These are phyloP conservation scores for Isoetes taiwanensis DNA, from an alignment of 75 land plant species.

Conservation along the genomic window DNA sequence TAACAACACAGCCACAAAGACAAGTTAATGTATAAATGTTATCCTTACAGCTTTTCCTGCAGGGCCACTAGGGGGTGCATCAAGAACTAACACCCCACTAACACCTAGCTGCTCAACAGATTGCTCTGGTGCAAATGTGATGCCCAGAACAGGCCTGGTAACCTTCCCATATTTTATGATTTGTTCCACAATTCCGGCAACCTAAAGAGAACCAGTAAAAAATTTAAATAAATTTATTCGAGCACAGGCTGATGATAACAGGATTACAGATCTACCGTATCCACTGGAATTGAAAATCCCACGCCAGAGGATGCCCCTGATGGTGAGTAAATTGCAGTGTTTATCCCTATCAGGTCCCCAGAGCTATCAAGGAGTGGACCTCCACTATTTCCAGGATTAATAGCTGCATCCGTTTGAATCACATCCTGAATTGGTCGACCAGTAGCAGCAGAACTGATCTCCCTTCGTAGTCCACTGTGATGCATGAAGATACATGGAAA, in stretches of 20 bases:
- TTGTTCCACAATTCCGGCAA: conserved; percentile 93
- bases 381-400: conserved; percentile 98
- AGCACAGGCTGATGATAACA: too few relatives aligned
- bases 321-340: conserved; percentile 97
- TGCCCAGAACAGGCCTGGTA: conserved; percentile 91
- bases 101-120: conserved; percentile 96
- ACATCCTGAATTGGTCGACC: conserved; percentile 99
- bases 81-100: conserved; percentile 94
- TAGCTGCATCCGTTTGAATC: conserved; percentile 98
- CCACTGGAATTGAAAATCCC: conserved; percentile 98
- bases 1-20: background rate
- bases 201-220: conserved; percentile 32
- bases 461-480: conserved; percentile 84
- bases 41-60: conserved; percentile 92
- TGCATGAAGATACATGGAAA: background rate
- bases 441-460: conserved; percentile 96
- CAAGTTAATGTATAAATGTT: background rate
- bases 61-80: conserved; percentile 91
- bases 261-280: conserved; percentile 94
- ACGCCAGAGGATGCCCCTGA: conserved; percentile 99
- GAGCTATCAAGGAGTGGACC: conserved; percentile 95
- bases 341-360: conserved; percentile 89
- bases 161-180: conserved; percentile 83
- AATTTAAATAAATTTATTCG: background rate
- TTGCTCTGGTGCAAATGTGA: conserved; percentile 99